Percentiles rank a stretch among this genome's conserved stretches.
Evolutionary conservation across 1,284 basidiomycete genomes (phyloP).

Genomic region (Ustilago bromivora): DNA sequence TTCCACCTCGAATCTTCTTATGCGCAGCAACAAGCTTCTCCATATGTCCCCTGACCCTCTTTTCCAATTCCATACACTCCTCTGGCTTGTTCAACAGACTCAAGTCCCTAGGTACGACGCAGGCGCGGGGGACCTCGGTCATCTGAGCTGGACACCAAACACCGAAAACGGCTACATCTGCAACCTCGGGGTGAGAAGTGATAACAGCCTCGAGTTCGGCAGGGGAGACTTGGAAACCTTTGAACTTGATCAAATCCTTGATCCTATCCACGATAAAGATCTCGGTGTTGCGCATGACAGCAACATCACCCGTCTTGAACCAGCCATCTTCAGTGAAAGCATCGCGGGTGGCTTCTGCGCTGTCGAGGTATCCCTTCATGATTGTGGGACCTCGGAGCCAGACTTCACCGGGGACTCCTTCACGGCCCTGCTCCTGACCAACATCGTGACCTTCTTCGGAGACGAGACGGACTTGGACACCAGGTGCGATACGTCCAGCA

Average conservation of each 20-base stretch:
- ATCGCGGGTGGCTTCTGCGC: constrained; percentile 37
- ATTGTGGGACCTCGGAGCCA: constrained; percentile 45
- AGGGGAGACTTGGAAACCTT: constrained; percentile 62
- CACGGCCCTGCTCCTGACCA: constrained; percentile 72
- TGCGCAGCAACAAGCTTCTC: constrained; percentile 65
- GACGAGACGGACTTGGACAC: constrained; percentile 83
- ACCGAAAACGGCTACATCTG: constrained; percentile 50
- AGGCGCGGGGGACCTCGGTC: constrained; percentile 66
- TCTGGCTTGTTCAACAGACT: constrained; percentile 59
- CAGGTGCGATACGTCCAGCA: constrained; percentile 80
- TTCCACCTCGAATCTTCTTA: constrained; percentile 69
- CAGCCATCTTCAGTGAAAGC: constrained; percentile 57
- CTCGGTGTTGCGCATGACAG: constrained; percentile 53
- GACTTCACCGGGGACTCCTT: constrained; percentile 67
- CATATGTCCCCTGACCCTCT: constrained; percentile 35
- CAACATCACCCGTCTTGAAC: constrained; percentile 62
- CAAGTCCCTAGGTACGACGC: constrained; percentile 59
- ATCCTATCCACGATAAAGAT: constrained; percentile 61
- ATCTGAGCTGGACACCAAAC: constrained; percentile 42
- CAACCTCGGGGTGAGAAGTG: constrained; percentile 45
- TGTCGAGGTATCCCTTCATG: constrained; percentile 61
- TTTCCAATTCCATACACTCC: constrained; percentile 59
- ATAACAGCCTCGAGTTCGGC: constrained; percentile 56
- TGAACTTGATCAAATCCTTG: constrained; percentile 61
- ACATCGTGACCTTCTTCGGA: constrained; percentile 71